A percentile compares a stretch with the other conserved stretches of the same genome.
These are phyloP conservation scores for Nemophila menziesii DNA, from an alignment of 257 asterid genomes.

Conservation along the genomic window DNA sequence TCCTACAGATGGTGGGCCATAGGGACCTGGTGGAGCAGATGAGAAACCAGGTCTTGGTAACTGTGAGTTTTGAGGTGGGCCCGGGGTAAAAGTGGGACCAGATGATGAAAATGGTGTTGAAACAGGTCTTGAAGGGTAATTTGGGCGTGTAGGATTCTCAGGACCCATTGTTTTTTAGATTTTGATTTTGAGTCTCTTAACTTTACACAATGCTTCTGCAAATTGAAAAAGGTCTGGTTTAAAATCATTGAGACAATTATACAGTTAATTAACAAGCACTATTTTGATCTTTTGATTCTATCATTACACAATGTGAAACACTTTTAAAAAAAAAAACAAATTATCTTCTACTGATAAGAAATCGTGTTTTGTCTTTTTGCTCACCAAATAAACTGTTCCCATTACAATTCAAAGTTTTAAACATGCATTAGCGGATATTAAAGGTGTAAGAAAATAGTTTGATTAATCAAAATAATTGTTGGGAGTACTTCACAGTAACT, in stretches of 20 bases:
- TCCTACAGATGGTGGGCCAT: slow-evolving; percentile 30
- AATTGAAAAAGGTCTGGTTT: slow-evolving; percentile 1
- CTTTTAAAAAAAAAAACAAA: neutral
- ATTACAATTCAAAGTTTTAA: neutral
- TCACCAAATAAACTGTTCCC: neutral
- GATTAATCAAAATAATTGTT: too few relatives aligned
- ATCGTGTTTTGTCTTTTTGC: neutral
- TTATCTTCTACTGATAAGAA: neutral
- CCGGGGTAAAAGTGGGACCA: slow-evolving; percentile 36
- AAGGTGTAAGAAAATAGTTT: neutral
- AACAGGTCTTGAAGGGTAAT: slow-evolving; percentile 43
- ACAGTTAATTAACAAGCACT: neutral
- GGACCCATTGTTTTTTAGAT: slow-evolving; percentile 68
- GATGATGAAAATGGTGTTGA: slow-evolving; percentile 41
- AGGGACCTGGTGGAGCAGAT: slow-evolving; percentile 29
- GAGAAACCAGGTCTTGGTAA: slow-evolving; percentile 28
- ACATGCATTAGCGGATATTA: neutral
- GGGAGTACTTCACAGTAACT: too few relatives aligned
- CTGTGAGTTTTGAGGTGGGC: slow-evolving; percentile 27
- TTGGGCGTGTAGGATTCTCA: slow-evolving; percentile 46
- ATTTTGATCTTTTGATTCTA: too few relatives aligned
- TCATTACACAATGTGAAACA: neutral
- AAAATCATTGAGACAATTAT: neutral
- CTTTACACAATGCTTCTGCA: slow-evolving; percentile 28
- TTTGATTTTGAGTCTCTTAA: slow-evolving; percentile 16